Evolutionary conservation across 495 filamentous ascomycete species (phyloP).

Genomic region (Podospora appendiculata): DNA sequence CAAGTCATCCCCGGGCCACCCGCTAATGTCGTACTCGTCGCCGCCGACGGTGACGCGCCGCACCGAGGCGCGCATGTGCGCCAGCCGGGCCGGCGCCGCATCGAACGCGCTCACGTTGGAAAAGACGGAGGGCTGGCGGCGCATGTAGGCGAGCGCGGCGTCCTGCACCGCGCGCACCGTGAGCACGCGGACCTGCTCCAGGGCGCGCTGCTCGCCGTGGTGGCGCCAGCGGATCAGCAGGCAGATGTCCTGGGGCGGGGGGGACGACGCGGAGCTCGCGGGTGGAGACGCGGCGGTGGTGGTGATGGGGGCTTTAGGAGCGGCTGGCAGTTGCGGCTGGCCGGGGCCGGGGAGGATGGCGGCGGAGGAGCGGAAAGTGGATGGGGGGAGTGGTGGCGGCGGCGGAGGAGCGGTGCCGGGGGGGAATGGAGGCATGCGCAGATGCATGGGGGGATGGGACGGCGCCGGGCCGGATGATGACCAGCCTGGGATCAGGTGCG

Average conservation of each 20-base stretch:
- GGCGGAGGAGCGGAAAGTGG: neutral
- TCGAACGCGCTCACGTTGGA: neutral
- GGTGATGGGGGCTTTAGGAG: neutral
- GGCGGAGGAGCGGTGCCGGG: neutral
- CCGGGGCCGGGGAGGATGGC: no score
- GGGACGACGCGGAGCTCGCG: neutral
- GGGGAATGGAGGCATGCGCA: neutral
- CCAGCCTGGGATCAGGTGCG: neutral
- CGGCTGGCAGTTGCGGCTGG: no score
- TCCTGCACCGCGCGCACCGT: conserved; percentile 15
- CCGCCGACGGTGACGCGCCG: conserved; percentile 12
- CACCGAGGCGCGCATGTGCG: conserved; percentile 15
- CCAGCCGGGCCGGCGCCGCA: neutral
- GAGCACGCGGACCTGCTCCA: conserved; percentile 5
- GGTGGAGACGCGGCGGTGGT: neutral
- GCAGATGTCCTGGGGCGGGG: conserved; percentile 4
- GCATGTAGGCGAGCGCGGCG: conserved; percentile 17
- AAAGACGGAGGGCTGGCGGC: conserved; percentile 7
- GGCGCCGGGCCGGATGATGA: neutral
- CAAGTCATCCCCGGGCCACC: conserved; percentile 21
- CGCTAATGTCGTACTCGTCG: conserved; percentile 25
- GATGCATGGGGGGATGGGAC: neutral
- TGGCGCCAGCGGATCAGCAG: conserved; percentile 23
- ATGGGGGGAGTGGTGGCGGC: neutral
- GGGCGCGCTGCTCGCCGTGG: conserved; percentile 21